Conservation (phyloP, 1,139 yeast genomes). For the Saccharomycopsis crataegensis region DNA sequence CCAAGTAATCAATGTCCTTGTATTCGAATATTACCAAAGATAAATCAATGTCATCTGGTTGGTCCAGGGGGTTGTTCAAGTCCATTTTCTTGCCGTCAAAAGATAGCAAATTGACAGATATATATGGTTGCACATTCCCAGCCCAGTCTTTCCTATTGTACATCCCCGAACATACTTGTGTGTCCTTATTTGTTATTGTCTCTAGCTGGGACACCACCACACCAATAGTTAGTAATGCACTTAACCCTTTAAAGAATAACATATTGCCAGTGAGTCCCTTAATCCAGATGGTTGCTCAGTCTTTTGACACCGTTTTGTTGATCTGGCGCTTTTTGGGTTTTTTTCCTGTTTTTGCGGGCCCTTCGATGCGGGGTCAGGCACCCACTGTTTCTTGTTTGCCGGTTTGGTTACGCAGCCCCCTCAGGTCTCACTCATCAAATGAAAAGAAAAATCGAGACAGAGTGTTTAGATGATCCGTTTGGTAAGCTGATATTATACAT, state of each 20-base stretch:
- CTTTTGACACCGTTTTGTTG: too few relatives aligned
- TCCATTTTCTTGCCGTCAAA: constrained; percentile 30
- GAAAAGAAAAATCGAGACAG: not conserved
- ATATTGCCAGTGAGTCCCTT: not conserved
- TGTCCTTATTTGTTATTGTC: constrained; percentile 36
- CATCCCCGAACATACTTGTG: constrained; percentile 84
- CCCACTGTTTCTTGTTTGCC: too few relatives aligned
- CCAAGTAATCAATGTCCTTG: constrained; percentile 65
- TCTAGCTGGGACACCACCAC: constrained; percentile 40
- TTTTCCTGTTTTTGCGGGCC: too few relatives aligned
- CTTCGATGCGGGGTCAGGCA: too few relatives aligned
- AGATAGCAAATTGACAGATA: constrained; percentile 43
- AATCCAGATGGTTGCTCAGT: too few relatives aligned
- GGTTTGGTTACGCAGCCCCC: too few relatives aligned
- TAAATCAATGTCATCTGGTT: constrained; percentile 36
- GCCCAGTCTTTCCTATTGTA: constrained; percentile 86
- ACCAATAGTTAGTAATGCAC: not conserved
- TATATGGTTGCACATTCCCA: constrained; percentile 61
- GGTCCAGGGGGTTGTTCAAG: constrained; percentile 26
- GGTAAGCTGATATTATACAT: not conserved
- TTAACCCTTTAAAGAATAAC: not conserved
- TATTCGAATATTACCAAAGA: constrained; percentile 78
- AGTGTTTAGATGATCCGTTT: not conserved
- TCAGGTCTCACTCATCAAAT: not conserved
- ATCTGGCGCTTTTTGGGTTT: too few relatives aligned